These are phyloP conservation scores for Ciborinia camelliae DNA, from an alignment of 2,329 filamentous ascomycete species.

Conservation along the genomic window DNA sequence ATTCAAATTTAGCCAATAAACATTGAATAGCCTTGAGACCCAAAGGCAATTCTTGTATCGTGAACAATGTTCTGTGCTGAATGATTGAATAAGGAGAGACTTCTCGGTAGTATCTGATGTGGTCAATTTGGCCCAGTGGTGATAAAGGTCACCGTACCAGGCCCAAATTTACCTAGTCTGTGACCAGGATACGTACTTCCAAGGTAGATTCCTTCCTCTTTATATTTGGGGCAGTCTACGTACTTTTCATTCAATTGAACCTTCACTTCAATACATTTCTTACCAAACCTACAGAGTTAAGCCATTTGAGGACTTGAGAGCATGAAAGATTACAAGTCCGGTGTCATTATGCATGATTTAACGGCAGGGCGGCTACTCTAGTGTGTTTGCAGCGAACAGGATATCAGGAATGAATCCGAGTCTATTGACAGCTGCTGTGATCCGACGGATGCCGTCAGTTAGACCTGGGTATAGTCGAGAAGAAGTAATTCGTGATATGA, in stretches of 20 bases:
- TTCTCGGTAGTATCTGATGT: not conserved
- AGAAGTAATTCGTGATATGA: not conserved
- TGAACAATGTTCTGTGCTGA: not conserved
- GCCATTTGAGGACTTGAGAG: not conserved
- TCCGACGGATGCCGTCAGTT: not conserved
- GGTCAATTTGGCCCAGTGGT: not conserved
- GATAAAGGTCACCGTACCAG: conserved; percentile 4
- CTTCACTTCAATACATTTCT: not conserved
- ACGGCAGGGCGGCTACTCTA: not conserved
- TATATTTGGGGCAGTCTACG: not conserved
- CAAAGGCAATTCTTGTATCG: not conserved
- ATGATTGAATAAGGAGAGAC: not conserved
- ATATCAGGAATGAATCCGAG: not conserved
- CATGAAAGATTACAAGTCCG: not conserved
- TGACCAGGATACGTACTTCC: no score
- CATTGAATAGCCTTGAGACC: not conserved
- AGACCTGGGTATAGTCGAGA: not conserved
- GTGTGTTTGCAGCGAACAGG: not conserved
- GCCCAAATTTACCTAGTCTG: not conserved
- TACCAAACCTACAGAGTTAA: not conserved
- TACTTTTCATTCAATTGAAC: no score
- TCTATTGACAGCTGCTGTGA: conserved; percentile 6
- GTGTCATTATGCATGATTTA: not conserved
- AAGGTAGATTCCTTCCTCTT: no score
- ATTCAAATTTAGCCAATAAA: not conserved